These are phyloP conservation scores for Pleurotus citrinopileatus DNA, from an alignment of 768 basidiomycete genomes.

Conservation along the genomic window DNA sequence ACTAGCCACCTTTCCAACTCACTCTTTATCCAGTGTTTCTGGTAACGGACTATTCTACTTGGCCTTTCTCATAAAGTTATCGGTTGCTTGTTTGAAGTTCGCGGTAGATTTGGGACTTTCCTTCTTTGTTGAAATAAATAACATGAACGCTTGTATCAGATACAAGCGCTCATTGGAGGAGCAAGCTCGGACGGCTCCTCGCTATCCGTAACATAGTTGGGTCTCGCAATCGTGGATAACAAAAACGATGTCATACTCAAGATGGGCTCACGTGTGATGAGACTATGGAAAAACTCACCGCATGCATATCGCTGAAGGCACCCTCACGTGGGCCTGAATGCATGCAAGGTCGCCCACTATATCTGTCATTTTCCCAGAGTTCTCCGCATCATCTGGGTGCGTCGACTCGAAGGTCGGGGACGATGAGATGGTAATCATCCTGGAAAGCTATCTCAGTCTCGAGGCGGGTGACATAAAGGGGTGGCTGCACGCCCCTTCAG, in stretches of 20 bases:
- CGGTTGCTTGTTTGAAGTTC: too few relatives aligned
- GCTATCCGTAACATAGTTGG: constrained; percentile 63
- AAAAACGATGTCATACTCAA: background rate
- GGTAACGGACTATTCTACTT: too few relatives aligned
- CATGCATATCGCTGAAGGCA: constrained; percentile 52
- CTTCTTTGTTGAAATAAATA: too few relatives aligned
- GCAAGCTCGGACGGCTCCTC: constrained; percentile 61
- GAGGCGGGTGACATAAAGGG: background rate
- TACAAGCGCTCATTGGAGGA: too few relatives aligned
- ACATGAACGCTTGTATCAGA: too few relatives aligned
- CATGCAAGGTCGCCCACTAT: constrained; percentile 63
- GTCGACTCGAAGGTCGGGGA: constrained; percentile 61
- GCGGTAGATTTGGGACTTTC: too few relatives aligned
- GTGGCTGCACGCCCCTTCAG: constrained; percentile 44
- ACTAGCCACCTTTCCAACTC: too few relatives aligned
- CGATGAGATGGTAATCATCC: constrained; percentile 60
- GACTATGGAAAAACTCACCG: constrained; percentile 41
- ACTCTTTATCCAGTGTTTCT: too few relatives aligned
- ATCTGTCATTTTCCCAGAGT: constrained; percentile 59
- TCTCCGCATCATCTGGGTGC: constrained; percentile 59
- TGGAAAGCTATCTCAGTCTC: constrained; percentile 19
- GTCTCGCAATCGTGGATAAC: constrained; percentile 77
- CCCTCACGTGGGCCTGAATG: constrained; percentile 49
- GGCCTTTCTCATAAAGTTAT: too few relatives aligned
- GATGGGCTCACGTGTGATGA: background rate